Evolutionary conservation across 352 stramenopile genomes (phyloP), one percentile per base, ranked within the genome.

Genomic region (Elongisporangium senticosum): DNA sequence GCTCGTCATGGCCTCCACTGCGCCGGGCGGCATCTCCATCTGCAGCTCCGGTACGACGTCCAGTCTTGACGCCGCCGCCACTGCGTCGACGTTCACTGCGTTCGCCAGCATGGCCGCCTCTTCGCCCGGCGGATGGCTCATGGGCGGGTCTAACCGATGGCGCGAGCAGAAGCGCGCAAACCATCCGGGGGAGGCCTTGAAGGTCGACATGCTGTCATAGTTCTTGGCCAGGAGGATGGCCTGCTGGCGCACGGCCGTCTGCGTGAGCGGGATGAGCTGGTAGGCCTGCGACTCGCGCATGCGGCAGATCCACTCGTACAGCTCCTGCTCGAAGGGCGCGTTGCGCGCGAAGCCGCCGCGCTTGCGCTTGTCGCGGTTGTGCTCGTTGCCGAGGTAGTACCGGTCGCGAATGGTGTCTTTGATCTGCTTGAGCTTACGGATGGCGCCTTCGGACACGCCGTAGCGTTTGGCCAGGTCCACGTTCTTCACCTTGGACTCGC

Each of bases 341-440:
- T 94, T 95, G 48, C 84, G 79, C 66, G 79, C 81, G 55, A 92
- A 93, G 49, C 80, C 83, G 24, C 84, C 86, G 60, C 86, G 82
- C 67, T 93, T 93, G 67, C 86, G 83, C 68, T 88, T 90, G 73
- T 92, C 84, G 61, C 86, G 82, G 61, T 94, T 93, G 62, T 89
- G 75, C 56, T 94, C 82, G 56, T 93, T 92, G 58, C 86, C 86
- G 59, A 89, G 78, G 50, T 72, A 73, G 68, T 93, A 95, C 56
- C 86, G 86, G 49, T 87, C 82, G 62, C 86, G 79, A 54, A 95
- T 84, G 10, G 75, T 79, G 74, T 93, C 81, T 59, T 92, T 88
- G 67, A 94, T 90, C 67, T 95, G 84, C 69, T 92, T 91, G 53
- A 93, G 83, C 68, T 95, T 95, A 61, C 85, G 83, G 61, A 95